Evolutionary conservation across 176 grass and related monocot species (phyloP).

Genomic region (Avena sativa): DNA sequence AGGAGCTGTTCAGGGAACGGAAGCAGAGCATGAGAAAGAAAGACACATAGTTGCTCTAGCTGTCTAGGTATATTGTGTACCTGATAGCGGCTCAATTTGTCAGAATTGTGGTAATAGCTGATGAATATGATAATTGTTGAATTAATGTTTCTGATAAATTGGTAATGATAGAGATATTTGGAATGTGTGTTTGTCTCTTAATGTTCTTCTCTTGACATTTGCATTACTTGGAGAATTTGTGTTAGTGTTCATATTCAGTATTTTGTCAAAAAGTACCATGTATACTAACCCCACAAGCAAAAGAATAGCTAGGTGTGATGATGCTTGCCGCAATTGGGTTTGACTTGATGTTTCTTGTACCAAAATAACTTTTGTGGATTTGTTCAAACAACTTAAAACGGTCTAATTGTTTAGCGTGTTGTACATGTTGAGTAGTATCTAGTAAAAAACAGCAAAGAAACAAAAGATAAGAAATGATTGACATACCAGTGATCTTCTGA

Average conservation of each 20-base stretch:
- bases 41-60: slow-evolving; percentile 37
- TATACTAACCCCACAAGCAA: not conserved
- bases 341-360: slow-evolving; percentile 18
- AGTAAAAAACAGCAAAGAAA: not conserved
- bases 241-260: not conserved
- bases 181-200: slow-evolving; percentile 21
- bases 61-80: not conserved
- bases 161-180: not conserved
- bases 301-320: not conserved
- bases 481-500: not conserved
- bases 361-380: not conserved
- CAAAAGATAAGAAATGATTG: not conserved
- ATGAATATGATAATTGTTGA: slow-evolving; percentile 3
- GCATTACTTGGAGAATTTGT: not conserved
- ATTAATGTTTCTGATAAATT: not conserved
- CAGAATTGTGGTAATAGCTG: not conserved
- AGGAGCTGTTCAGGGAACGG: slow-evolving; percentile 67
- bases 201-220: not conserved
- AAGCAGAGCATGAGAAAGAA: slow-evolving; percentile 59
- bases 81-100: slow-evolving; percentile 29
- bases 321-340: slow-evolving; percentile 13
- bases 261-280: slow-evolving; percentile 7
- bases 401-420: not conserved
- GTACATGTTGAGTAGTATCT: not conserved
- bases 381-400: not conserved